Percentiles rank a stretch among this genome's conserved stretches.
Evolutionary conservation across 495 filamentous ascomycete genomes (phyloP).

Genomic region (Lophiostoma macrostomum): DNA sequence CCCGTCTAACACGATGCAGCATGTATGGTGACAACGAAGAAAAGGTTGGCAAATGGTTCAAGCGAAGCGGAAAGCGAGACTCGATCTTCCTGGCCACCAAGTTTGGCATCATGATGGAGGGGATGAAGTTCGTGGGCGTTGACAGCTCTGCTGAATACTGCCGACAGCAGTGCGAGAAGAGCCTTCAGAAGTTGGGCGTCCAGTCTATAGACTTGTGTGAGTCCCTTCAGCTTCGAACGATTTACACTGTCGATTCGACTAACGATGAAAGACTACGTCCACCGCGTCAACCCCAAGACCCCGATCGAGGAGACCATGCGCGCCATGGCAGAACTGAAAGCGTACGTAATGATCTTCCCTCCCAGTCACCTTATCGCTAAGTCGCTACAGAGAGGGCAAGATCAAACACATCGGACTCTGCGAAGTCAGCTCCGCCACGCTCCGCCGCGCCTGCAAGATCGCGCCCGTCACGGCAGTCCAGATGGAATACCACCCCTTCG

Average conservation of each 20-base stretch:
- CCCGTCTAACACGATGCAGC: constrained; percentile 5
- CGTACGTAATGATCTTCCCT: constrained; percentile 36
- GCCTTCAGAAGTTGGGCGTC: constrained; percentile 44
- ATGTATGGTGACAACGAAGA: constrained; percentile 52
- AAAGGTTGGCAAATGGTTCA: constrained; percentile 57
- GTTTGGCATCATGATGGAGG: constrained; percentile 46
- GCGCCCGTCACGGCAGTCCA: constrained; percentile 60
- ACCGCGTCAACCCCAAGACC: constrained; percentile 50
- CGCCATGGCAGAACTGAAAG: constrained; percentile 51
- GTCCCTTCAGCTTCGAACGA: not conserved
- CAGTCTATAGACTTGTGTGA: constrained; percentile 48
- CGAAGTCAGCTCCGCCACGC: constrained; percentile 53
- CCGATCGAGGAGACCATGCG: constrained; percentile 64
- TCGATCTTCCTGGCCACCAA: constrained; percentile 61
- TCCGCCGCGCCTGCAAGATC: constrained; percentile 59
- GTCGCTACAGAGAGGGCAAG: constrained; percentile 50
- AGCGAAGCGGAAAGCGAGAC: constrained; percentile 49
- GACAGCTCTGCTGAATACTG: constrained; percentile 48
- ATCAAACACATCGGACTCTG: constrained; percentile 59
- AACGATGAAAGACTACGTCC: constrained; percentile 18
- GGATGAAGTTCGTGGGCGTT: constrained; percentile 20
- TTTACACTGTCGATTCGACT: not conserved
- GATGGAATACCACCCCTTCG: constrained; percentile 62
- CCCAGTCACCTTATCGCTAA: not conserved
- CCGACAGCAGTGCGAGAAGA: constrained; percentile 46